Percentiles rank a stretch among this genome's conserved stretches.
Evolutionary conservation across 148 eudicot species (phyloP).

Genomic region (Camellia lanceoleosa): DNA sequence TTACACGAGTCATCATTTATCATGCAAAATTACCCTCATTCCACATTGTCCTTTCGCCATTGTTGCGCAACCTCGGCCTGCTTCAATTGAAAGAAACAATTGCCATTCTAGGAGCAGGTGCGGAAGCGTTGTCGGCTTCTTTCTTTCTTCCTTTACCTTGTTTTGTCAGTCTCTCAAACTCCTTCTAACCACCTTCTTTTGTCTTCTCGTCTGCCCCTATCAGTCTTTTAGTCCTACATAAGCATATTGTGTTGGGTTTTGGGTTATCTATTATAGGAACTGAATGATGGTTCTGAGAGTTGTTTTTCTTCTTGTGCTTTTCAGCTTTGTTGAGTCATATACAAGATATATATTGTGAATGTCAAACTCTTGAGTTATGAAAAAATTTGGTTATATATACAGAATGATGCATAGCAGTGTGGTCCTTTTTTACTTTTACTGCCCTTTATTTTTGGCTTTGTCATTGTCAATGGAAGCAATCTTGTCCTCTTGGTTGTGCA

Average conservation of each 20-base stretch:
- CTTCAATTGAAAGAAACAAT: constrained; percentile 29
- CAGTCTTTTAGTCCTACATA: background rate
- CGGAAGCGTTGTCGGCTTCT: constrained; percentile 59
- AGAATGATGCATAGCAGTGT: constrained; percentile 19
- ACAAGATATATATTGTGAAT: constrained; percentile 38
- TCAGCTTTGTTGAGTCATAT: constrained; percentile 22
- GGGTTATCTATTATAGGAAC: constrained; percentile 14
- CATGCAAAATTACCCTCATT: constrained; percentile 1
- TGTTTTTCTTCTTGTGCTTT: background rate
- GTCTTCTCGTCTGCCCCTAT: constrained; percentile 4
- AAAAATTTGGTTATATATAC: constrained; percentile 20
- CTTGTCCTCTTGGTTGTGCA: constrained; percentile 19
- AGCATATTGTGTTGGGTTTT: constrained; percentile 12
- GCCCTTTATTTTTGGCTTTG: constrained; percentile 14
- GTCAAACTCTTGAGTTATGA: constrained; percentile 18
- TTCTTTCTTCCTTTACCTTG: background rate
- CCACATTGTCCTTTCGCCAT: constrained; percentile 15
- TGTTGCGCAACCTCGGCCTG: constrained; percentile 78
- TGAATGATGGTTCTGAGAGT: constrained; percentile 5
- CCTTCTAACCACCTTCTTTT: background rate
- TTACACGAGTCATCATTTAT: constrained; percentile 50
- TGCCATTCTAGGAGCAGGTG: constrained; percentile 39
- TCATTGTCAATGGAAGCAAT: constrained; percentile 30
- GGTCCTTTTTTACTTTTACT: background rate
- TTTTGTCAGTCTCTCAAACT: background rate